Base-by-base conservation (phyloP, 2,329 filamentous ascomycete species). In the Stylonectria norvegica region DNA sequence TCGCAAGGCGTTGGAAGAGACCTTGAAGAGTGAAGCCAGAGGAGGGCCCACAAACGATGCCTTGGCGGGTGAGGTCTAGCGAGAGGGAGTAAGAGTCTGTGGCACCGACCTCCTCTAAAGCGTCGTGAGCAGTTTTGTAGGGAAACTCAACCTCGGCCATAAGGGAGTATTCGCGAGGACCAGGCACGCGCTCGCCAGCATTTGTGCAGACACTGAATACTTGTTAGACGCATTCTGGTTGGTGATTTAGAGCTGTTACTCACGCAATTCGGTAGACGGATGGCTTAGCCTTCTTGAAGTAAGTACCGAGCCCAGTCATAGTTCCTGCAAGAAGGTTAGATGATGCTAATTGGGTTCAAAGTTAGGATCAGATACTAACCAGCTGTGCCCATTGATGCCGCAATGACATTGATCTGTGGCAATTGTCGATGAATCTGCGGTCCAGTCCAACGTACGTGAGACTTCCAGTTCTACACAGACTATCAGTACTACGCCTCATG, bases 41-140 rank as follows among this genome's bases (percentile, higher is more conserved):
- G 0, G 77, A 81, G 2, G 79, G 79, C 0, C 79, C 79, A 36
- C 73, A 78, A 5, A 82, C 67, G n/a, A 83, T 61, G 0, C 79
- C 79, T 39, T 80, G 67, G 3, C 79, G 68, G 11, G 71, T 77
- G 9, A 83, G 62, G 11, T 73, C 64, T 40, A 83, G 55, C 0
- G 77, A 81, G 10, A 76, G 50, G 0, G 65, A 61, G 52, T 71
- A 81, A 1, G 78, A 74, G 34, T 79, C 72, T 2, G 60, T 59
- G 0, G 76, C 78, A 2, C 69, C 70, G 2, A 81, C 75, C 40
- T 78, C 69, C 47, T 81, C 76, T 4, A 80, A 68, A 2, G 59
- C 57, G 52, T 82, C 77, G 5, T 81, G 66, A 1, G 73, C 68
- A 11, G 66, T 59, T 41, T 66, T 69, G 72, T 78, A 81, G 0